Evolutionary conservation across 768 basidiomycete species (phyloP), one percentile per base, ranked within the genome.

Genomic region (Dendrothele bispora): DNA sequence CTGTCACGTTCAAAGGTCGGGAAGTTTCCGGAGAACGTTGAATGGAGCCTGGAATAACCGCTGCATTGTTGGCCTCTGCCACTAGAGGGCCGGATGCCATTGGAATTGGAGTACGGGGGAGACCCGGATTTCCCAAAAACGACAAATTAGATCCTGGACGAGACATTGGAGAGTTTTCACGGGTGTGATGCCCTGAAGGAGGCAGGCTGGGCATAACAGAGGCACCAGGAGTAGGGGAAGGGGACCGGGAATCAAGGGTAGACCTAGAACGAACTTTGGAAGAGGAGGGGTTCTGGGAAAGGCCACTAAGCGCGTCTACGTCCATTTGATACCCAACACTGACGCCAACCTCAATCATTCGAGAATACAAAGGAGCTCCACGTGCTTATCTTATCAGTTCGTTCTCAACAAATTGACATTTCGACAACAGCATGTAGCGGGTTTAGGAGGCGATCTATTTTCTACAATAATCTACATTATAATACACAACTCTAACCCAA

Each of bases 1-100:
- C 93, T n/a, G 87, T 84, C 52, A 95, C 93, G 61, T 95, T 93
- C 61, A 95, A 72, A 40, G 88, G 90, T n/a, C 91, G 77, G 41
- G 25, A 27, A 17, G 39, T 32, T 36, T 75, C 75, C 39, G 72
- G 62, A 1, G 70, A 67, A 39, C 59, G 68, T 25, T 67, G 65
- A 22, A 43, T 39, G 46, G 61, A 59, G 18, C 65, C 52, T 46
- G 65, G 18, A 14, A 21, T 7, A 3, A 34, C 62, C 49, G 49
- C 46, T 11, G 30, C 40, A 20, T 58, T 50, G 10, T 66, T 57
- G 48, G 64, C 15, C 39, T 41, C 62, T n/a, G n/a, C n/a, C n/a
- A n/a, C n/a, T n/a, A n/a, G n/a, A 36, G 77, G 77, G 21, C 71
- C 63, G 18, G 73, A 73, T n/a, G 74, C 66, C 45, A 56, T 50